These are phyloP conservation scores for Detonula confervacea DNA, from an alignment of 352 stramenopile species.

Conservation along the genomic window DNA sequence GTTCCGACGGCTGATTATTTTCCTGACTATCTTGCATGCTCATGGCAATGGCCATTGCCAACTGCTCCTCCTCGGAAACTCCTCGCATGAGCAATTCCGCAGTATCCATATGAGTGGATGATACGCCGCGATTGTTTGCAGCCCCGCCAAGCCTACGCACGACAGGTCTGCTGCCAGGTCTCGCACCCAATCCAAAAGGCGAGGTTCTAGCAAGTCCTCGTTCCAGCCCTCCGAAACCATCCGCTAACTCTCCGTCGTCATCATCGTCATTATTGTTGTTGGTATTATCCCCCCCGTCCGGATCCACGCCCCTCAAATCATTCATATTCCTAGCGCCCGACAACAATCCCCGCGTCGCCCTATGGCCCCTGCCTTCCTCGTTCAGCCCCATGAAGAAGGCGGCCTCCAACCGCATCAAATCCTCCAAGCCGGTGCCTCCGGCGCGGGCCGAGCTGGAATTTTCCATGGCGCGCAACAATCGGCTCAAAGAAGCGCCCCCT, in stretches of 20 bases:
- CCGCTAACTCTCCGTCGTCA: too few species aligned
- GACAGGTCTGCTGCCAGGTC: not conserved
- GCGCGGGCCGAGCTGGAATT: not conserved
- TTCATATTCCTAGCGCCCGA: not conserved
- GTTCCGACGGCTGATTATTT: conserved; percentile 5
- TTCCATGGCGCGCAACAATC: conserved; percentile 41
- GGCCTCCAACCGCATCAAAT: conserved; percentile 73
- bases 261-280: too few species aligned
- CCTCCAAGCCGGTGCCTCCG: conserved; percentile 53
- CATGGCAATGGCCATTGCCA: conserved; percentile 81
- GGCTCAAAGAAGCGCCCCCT: not conserved
- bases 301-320: too few species aligned
- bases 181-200: not conserved
- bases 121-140: conserved; percentile 14
- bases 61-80: conserved; percentile 80
- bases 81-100: conserved; percentile 65
- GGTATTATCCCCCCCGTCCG: too few species aligned
- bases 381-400: conserved; percentile 69
- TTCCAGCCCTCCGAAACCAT: too few species aligned
- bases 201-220: too few species aligned
- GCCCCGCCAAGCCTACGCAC: conserved; percentile 15
- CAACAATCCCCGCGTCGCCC: not conserved
- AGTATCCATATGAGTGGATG: conserved; percentile 53
- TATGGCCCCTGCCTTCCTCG: conserved; percentile 16
- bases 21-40: conserved; percentile 78